Evolutionary conservation across 352 stramenopile species (phyloP).

Genomic region (Achlya hypogyna): DNA sequence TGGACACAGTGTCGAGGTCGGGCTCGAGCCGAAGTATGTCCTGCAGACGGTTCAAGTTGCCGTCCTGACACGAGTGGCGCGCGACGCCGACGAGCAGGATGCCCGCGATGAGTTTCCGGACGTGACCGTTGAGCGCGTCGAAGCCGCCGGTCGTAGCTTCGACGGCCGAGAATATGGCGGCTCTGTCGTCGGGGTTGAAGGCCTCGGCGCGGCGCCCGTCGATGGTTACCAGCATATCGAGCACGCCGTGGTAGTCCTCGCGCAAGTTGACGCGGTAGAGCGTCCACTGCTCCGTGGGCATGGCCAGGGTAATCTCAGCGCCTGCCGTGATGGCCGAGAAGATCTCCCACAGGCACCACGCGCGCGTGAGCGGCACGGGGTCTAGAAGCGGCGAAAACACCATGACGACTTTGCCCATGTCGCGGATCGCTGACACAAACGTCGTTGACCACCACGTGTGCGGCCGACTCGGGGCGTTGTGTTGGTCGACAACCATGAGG

Average conservation of each 20-base stretch:
- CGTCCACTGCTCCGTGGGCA: slow-evolving; percentile 20
- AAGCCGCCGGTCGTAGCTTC: neutral
- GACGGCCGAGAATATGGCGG: slow-evolving; percentile 3
- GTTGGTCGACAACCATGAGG: slow-evolving; percentile 18
- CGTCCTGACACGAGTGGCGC: slow-evolving; percentile 8
- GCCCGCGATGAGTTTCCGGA: slow-evolving; percentile 8
- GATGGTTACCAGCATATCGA: neutral
- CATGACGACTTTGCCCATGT: slow-evolving; percentile 16
- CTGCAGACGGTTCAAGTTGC: neutral
- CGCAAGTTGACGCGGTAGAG: slow-evolving; percentile 10
- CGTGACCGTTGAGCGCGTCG: slow-evolving; percentile 14
- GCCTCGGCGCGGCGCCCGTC: slow-evolving; percentile 11
- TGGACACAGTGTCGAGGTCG: slow-evolving; percentile 7
- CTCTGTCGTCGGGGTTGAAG: slow-evolving; percentile 4
- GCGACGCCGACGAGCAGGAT: slow-evolving; percentile 14
- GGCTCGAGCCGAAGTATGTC: slow-evolving; percentile 1
- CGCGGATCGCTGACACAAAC: slow-evolving; percentile 17
- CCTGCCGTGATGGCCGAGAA: neutral
- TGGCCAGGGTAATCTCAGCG: slow-evolving; percentile 2
- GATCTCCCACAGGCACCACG: slow-evolving; percentile 22
- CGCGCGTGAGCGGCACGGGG: slow-evolving; percentile 12
- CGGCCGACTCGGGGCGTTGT: slow-evolving; percentile 8
- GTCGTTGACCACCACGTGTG: slow-evolving; percentile 17
- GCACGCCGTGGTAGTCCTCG: slow-evolving; percentile 5
- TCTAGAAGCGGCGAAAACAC: slow-evolving; percentile 17